Base-by-base conservation (phyloP, 352 stramenopile species). In the Globisporangium sylvaticum region DNA sequence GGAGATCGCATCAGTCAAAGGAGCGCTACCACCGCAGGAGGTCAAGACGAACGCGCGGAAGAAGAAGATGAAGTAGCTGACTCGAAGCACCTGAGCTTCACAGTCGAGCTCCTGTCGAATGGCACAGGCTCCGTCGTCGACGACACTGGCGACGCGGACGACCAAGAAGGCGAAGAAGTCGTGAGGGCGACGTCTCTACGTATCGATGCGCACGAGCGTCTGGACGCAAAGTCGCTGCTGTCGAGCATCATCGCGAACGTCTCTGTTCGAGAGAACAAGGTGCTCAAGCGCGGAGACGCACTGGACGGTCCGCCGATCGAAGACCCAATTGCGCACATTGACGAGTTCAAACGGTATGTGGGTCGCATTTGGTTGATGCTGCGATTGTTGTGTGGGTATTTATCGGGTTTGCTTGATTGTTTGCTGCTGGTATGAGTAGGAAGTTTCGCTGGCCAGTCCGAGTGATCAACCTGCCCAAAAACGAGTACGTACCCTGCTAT, bases 391-490 rank as follows among this genome's bases (percentile, higher is more conserved):
- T 46, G 42, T 52, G 20, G 44, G 12, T 15, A 46, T 46, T 6
- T 27, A 34, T 48, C 44, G 42, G 7, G 34, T 44, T 1, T 46
- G 20, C 18, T 52, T n/a, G 24, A 39, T 25, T 22, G 48, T 52
- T 52, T 61, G 54, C 18, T 64, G 24, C 18, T 50, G n/a, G n/a
- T 2, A 10, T 57, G 10, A 32, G 12, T 61, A 94, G 86, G 5
- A 91, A 94, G 63, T 94, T 92, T 63, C 84, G 86, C 22, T 94
- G 86, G 86, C 86, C 86, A 37, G 68, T 87, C 48, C 82, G 80
- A 39, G 9, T 88, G 39, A 77, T 77, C 10, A 94, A 92, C 53
- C 53, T 91, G 29, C 76, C 75, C n/a, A 83, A 77, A 37, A 74
- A 65, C 15, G 72, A 83, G 86, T 92, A 76, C 58, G 78, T 77